Percentiles rank a stretch among this genome's conserved stretches.
Evolutionary conservation across 2,329 filamentous ascomycete genomes (phyloP).

Genomic region (Fusarium sp.): DNA sequence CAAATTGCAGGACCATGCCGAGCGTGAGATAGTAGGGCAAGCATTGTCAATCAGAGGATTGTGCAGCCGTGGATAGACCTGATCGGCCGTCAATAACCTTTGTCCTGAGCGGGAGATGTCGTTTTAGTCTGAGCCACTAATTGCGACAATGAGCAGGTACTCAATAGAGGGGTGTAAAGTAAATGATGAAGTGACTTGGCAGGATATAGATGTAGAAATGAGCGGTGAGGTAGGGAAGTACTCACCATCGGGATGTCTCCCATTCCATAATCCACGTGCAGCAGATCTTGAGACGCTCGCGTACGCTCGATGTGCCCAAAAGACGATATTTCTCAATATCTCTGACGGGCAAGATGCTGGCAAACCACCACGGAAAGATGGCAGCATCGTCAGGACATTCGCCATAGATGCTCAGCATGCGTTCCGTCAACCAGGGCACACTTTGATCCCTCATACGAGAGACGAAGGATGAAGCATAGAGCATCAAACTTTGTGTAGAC

Average conservation of each 20-base stretch:
- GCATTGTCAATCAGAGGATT: constrained; percentile 46
- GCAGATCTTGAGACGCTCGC: constrained; percentile 84
- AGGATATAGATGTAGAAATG: not conserved
- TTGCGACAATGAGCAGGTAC: constrained; percentile 16
- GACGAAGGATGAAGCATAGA: constrained; percentile 74
- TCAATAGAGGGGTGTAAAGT: not conserved
- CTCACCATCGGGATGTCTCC: constrained; percentile 78
- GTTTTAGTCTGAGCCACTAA: constrained; percentile 38
- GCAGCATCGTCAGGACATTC: constrained; percentile 80
- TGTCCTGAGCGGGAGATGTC: constrained; percentile 40
- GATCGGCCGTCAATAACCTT: constrained; percentile 42
- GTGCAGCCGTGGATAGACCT: constrained; percentile 49
- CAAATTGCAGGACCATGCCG: constrained; percentile 27
- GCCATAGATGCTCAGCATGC: constrained; percentile 79
- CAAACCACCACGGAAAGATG: constrained; percentile 90
- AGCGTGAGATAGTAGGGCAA: constrained; percentile 32
- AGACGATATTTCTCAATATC: constrained; percentile 84
- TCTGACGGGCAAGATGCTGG: constrained; percentile 79
- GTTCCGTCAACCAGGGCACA: constrained; percentile 78
- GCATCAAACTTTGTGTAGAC: constrained; percentile 77
- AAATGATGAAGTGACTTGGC: not conserved
- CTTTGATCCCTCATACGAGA: constrained; percentile 73
- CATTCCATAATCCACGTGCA: constrained; percentile 81
- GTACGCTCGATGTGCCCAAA: constrained; percentile 77
- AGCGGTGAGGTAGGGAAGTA: constrained; percentile 5